Conservation (phyloP, 2,329 filamentous ascomycete species). For the Aspergillus phoenicis region DNA sequence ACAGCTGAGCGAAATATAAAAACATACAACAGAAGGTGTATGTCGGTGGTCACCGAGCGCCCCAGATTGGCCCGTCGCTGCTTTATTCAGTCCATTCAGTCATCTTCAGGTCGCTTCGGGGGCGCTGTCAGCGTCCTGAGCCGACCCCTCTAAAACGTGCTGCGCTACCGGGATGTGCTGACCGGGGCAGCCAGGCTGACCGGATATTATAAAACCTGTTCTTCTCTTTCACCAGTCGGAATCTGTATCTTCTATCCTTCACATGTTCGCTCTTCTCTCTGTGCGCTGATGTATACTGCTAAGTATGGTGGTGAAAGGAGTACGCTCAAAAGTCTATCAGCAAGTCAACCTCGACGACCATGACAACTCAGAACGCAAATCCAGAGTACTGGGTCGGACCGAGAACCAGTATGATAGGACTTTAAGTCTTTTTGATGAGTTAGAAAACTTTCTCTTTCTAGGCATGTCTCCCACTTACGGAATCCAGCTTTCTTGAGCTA, state of each 20-base stretch:
- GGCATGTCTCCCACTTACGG: no score
- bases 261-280: not conserved
- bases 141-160: not conserved
- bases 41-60: not conserved
- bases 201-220: not conserved
- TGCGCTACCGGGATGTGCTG: not conserved
- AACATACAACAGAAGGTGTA: not conserved
- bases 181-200: not conserved
- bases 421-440: not conserved
- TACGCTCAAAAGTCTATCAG: not conserved
- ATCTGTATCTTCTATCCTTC: not conserved
- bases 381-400: not conserved
- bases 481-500: not conserved
- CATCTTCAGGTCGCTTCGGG: not conserved
- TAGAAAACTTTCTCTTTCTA: not conserved
- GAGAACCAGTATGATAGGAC: not conserved
- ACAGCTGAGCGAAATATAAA: no score
- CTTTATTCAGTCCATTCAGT: not conserved
- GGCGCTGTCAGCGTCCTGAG: not conserved
- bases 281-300: not conserved
- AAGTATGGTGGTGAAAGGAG: not conserved
- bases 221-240: not conserved
- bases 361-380: not conserved
- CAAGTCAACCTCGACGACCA: not conserved
- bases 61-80: not conserved